Percentiles rank a stretch among this genome's conserved stretches.
Conservation (phyloP, 2,329 filamentous ascomycete species). For the Aureobasidium uvarum region DNA sequence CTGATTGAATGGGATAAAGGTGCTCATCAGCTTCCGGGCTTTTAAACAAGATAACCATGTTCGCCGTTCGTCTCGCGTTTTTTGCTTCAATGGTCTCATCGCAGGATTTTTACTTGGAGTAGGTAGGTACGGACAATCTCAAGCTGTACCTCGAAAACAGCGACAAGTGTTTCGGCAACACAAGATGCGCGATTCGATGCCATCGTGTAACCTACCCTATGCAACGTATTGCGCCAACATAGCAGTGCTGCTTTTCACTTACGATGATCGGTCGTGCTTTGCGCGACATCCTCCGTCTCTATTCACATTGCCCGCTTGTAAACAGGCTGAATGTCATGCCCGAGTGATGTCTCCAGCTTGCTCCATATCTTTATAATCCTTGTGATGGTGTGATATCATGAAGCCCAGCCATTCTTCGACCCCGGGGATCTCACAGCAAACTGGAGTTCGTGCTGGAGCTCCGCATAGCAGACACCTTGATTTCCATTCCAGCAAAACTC, state of each 20-base stretch:
- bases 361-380: neutral
- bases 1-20: neutral
- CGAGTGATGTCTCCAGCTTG: neutral
- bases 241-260: neutral
- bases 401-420: neutral
- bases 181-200: neutral
- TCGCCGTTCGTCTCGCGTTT: neutral
- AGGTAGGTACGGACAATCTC: neutral
- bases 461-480: neutral
- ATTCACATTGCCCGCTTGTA: neutral
- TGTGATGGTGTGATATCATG: neutral
- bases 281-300: neutral
- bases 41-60: neutral
- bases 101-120: neutral
- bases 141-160: neutral
- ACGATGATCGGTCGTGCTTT: neutral
- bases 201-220: neutral
- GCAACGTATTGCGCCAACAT: neutral
- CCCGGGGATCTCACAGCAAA: neutral
- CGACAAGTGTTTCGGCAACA: neutral
- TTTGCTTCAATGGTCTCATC: neutral
- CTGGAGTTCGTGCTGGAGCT: conserved; percentile 18
- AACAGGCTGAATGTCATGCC: neutral
- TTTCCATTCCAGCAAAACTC: neutral
- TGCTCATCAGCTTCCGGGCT: neutral